Base-by-base conservation (phyloP, 75 land plant genomes). In the Pinus albicaulis region DNA sequence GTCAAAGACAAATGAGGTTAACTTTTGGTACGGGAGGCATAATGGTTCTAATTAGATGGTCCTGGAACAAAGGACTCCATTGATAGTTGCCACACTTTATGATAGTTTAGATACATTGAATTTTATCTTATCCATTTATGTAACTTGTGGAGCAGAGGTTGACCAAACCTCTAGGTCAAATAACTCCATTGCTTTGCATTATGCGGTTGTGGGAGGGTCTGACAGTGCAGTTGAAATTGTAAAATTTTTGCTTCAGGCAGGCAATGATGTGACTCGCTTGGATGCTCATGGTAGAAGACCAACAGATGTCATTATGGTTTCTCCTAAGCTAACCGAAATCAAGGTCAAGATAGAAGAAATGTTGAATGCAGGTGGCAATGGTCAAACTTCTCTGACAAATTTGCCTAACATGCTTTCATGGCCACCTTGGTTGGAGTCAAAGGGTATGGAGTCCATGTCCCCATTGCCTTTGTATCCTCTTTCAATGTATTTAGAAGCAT, bases 181-280 rank as follows among this genome's bases (percentile, higher is more conserved):
- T 53, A 78, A 79, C 55, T 75, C 70, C 74, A 92, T 92, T 79
- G 95, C 95, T 13, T 85, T 92, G 65, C 96, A 91, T 72, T 93
- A 94, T 78, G 96, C 96, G 41, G 90, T 94, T 8, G 90, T 86
- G 20, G n/a, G 92, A 59, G 93, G 93, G 5, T 89, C 96, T 5
- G 31, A 31, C 34, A 3, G 24, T 23, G 75, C 75, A 3, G 56
- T 79, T 60, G 91, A 89, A 38, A 78, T 79, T 63, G 93, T 93
- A 38, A 83, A 76, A 70, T 57, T 91, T 63, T 82, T 93, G 53
- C 80, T 93, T 48, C 59, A 77, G 14, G 81, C 89, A 26, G 93
- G 93, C 24, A 93, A 89, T 48, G 91, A 93, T 77, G 75, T 80
- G 25, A 80, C 55, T 58, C 22, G 31, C 19, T 31, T 77, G 19